Conservation (phyloP, 2,329 filamentous ascomycete genomes). For the Thielaviopsis euricoi region DNA sequence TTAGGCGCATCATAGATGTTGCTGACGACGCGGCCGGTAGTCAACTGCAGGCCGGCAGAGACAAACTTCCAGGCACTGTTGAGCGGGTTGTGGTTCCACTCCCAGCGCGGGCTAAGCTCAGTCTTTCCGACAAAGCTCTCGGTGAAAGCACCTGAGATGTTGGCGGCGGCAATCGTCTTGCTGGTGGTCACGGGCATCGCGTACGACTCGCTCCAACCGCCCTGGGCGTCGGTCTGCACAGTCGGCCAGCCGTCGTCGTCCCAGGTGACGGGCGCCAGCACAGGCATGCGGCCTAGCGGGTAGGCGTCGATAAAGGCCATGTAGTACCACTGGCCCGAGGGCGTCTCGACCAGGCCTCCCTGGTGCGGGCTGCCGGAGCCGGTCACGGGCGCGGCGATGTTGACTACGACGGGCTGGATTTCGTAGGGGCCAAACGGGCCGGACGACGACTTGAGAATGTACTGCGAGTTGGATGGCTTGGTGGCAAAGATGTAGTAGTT, state of each 20-base stretch:
- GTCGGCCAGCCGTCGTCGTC: slow-evolving; percentile 27
- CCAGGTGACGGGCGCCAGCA: slow-evolving; percentile 35
- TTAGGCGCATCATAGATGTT: slow-evolving; percentile 31
- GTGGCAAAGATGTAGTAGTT: slow-evolving; percentile 32
- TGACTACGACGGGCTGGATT: slow-evolving; percentile 25
- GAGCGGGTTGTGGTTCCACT: slow-evolving; percentile 47
- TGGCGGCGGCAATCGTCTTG: slow-evolving; percentile 11
- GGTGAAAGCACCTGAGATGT: slow-evolving; percentile 27
- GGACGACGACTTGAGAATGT: slow-evolving; percentile 31
- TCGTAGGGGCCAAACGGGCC: slow-evolving; percentile 36
- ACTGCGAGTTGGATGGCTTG: slow-evolving; percentile 27
- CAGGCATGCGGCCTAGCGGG: slow-evolving; percentile 36
- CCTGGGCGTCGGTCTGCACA: slow-evolving; percentile 23
- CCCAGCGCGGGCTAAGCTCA: slow-evolving; percentile 26
- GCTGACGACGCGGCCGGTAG: slow-evolving; percentile 31
- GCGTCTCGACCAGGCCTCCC: slow-evolving; percentile 35
- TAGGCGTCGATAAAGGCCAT: slow-evolving; percentile 37
- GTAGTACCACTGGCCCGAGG: slow-evolving; percentile 37
- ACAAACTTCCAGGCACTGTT: slow-evolving; percentile 26
- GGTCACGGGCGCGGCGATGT: slow-evolving; percentile 25
- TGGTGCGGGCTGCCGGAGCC: slow-evolving; percentile 30
- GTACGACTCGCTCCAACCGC: slow-evolving; percentile 28
- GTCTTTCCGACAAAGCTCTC: slow-evolving; percentile 17
- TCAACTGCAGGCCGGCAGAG: slow-evolving; percentile 23
- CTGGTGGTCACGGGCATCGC: slow-evolving; percentile 18